Evolutionary conservation across 2,329 filamentous ascomycete genomes (phyloP).

Genomic region (Fusarium brachygibbosum): DNA sequence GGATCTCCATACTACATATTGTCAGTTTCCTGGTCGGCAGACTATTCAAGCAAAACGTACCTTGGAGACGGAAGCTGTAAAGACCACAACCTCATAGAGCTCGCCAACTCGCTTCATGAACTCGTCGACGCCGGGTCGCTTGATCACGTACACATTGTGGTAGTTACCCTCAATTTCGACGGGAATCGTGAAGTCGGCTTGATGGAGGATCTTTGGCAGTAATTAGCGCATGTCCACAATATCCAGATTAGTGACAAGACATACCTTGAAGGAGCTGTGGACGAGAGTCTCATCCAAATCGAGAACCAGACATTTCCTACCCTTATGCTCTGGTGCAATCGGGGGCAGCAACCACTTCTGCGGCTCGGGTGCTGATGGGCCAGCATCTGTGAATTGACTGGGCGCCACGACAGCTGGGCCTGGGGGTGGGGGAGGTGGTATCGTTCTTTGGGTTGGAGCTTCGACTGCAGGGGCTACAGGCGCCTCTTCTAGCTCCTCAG

Average conservation of each 20-base stretch:
- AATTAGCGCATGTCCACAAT: conserved; percentile 38
- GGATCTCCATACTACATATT: conserved; percentile 87
- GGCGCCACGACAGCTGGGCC: conserved; percentile 58
- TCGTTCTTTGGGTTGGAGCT: conserved; percentile 50
- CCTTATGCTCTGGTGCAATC: conserved; percentile 81
- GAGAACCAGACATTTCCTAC: conserved; percentile 93
- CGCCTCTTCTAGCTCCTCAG: conserved; percentile 64
- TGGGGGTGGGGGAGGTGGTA: conserved; percentile 65
- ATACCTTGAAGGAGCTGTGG: conserved; percentile 98
- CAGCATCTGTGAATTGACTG: conserved; percentile 58
- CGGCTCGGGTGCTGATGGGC: conserved; percentile 58
- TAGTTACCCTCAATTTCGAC: conserved; percentile 99
- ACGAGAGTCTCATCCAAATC: conserved; percentile 97
- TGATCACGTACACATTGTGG: conserved; percentile 99
- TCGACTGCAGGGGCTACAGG: conserved; percentile 55
- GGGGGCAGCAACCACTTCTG: conserved; percentile 84
- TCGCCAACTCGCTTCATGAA: conserved; percentile 99
- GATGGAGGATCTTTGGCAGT: conserved; percentile 83
- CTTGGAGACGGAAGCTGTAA: conserved; percentile 98
- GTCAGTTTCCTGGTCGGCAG: conserved; percentile 41
- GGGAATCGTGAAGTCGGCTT: conserved; percentile 98
- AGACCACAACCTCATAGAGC: conserved; percentile 97
- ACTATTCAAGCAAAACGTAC: conserved; percentile 60
- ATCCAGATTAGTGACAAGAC: conserved; percentile 17
- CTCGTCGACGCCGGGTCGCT: conserved; percentile 96